Conservation (phyloP, 73 alveolate species). For the Diophrys sp. region DNA sequence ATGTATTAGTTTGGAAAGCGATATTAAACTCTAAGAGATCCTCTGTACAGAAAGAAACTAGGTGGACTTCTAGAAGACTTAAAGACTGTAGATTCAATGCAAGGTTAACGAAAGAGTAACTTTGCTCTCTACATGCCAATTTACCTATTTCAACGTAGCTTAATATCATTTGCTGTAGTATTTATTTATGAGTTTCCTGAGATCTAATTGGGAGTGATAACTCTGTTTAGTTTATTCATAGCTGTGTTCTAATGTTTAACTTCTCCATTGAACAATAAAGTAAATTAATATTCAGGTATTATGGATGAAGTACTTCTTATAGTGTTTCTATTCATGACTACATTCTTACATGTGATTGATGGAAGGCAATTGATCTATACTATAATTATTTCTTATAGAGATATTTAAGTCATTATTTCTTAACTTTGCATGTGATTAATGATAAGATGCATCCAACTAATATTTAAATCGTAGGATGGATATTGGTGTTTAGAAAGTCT, state of each 20-base stretch:
- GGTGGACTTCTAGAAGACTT: neutral
- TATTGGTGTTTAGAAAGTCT: no score
- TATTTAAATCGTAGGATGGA: no score
- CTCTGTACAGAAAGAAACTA: no score
- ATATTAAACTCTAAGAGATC: neutral
- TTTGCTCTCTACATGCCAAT: neutral
- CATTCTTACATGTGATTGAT: no score
- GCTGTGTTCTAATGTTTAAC: neutral
- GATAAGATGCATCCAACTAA: no score
- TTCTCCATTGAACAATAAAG: neutral
- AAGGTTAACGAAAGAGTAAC: neutral
- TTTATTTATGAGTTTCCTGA: neutral
- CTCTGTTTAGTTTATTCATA: neutral
- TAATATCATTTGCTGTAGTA: neutral
- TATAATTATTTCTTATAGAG: no score
- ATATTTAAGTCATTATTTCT: no score
- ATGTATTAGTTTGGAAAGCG: neutral
- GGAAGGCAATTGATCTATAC: no score
- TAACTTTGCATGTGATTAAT: no score
- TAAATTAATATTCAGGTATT: neutral
- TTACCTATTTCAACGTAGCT: neutral
- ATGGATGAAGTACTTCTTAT: neutral
- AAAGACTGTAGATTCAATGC: neutral
- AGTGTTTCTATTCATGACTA: no score
- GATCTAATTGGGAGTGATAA: neutral